Base-by-base conservation (phyloP, 2,329 filamentous ascomycete species). In the Albophoma yamanashiensis region DNA sequence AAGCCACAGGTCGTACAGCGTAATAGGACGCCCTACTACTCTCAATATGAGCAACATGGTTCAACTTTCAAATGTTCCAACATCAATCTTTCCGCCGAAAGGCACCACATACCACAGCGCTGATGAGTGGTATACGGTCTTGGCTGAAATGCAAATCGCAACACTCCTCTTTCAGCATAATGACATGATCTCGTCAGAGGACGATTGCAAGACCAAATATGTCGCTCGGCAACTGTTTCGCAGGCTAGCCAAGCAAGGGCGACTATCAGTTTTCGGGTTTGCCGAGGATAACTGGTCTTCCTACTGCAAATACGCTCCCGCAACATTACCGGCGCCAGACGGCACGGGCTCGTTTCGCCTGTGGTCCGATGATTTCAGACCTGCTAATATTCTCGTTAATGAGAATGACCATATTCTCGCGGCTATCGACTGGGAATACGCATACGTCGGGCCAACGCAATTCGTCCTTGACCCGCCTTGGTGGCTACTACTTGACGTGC, bases 131-230 rank as follows among this genome's bases (percentile, higher is more conserved):
- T 76, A 74, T 47, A 56, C 58, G 22, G 69, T 68, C 0, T 65
- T 79, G 7, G 73, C 76, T 3, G 71, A 77, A 6, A 69, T 76
- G 62, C 73, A 81, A 50, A 64, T 81, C 8, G 66, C 66, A 27
- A 72, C 74, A 20, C 66, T 78, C 3, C 22, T 69, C 12, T 76
- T 75, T 58, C 75, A 79, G 63, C 73, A 71, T 56, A 77, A 78
- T 61, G 70, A 76, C 47, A 63, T 71, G 0, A 65, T 77, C 2
- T 58, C 61, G 0, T 67, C 69, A 2, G 74, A 70, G 38, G 72
- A 75, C 15, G 76, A 79, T 59, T 74, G 70, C 53, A 68, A 73
- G 2, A 74, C 73, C 34, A 78, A 79, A 59, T 78, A 77, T 57
- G 69, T 78, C 1, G 71, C 74, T 3, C 74, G 75, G 2, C 71